Base-by-base conservation (phyloP, 2,329 filamentous ascomycete genomes). In the Stemphylium vesicarium region DNA sequence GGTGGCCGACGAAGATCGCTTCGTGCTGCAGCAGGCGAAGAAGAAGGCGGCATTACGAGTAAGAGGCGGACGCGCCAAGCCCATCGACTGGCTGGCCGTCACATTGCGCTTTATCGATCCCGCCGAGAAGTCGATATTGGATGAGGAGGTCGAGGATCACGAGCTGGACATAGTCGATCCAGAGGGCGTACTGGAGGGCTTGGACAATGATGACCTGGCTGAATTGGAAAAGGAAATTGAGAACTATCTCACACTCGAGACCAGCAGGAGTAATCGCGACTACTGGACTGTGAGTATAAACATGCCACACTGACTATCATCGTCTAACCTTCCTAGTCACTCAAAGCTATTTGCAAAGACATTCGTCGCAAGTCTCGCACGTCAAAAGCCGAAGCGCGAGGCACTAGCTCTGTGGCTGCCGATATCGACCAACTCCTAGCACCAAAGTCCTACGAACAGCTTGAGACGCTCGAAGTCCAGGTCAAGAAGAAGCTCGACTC, bases 41-140 rank as follows among this genome's bases (percentile, higher is more conserved):
- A 98, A 96, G 81, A 98, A 97, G 81, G 94, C 95, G 37, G 91
- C 93, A 62, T 96, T 99, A 65, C 89, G 95, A 36, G 92, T 98
- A 40, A 91, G 92, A 65, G 93, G 96, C 75, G 90, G 90, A 10
- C 87, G 96, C 64, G 93, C 94, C 51, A 93, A 92, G 71, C 90
- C 94, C 9, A 94, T 98, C 69, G 95, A 99, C 78, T 93, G 91
- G 82, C 84, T 99, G 40, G 92, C 93, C 1, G 95, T 98, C 69
- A 96, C 91, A 57, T 80, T 99, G 60, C 88, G 92, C 63, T 91
- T 94, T 60, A 88, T 98, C 62, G 95, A 99, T 73, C 83, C 88
- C 26, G 91, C 93, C 43, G 55, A 60, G 55, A 88, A 89, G 66
- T 88, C 96, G 71, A 79, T 82, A 1, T 78, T 93, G 35, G 91